Evolutionary conservation across 352 stramenopile genomes (phyloP).

Genomic region (Pythium plurisporium): DNA sequence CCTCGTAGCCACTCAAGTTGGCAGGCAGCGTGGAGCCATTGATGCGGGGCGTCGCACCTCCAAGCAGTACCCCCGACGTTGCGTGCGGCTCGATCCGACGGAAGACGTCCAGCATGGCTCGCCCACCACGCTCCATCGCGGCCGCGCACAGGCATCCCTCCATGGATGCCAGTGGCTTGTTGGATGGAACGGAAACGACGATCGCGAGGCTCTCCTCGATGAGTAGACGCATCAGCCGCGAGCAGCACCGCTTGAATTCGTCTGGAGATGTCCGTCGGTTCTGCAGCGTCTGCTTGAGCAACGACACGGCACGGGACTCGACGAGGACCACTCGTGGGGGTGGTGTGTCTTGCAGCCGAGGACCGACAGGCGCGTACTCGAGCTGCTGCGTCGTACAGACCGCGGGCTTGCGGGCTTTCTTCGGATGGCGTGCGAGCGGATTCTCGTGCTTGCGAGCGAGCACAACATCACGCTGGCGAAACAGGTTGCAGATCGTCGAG

Average conservation of each 20-base stretch:
- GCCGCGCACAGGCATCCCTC: slow-evolving; percentile 11
- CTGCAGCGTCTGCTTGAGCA: background rate
- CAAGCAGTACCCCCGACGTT: background rate
- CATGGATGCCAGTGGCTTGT: background rate
- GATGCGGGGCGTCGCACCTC: background rate
- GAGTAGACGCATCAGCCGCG: background rate
- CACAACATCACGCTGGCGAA: slow-evolving; percentile 39
- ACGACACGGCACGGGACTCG: background rate
- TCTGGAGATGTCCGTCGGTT: background rate
- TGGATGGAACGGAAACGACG: background rate
- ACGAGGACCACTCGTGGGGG: background rate
- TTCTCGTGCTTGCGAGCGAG: slow-evolving; percentile 37
- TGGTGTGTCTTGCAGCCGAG: too few relatives aligned
- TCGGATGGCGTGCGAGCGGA: slow-evolving; percentile 41
- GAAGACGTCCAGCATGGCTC: slow-evolving; percentile 26
- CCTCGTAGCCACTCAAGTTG: slow-evolving; percentile 37
- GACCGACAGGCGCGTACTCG: background rate
- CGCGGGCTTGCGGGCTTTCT: slow-evolving; percentile 34
- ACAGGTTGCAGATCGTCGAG: slow-evolving; percentile 55
- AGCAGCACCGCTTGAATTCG: background rate
- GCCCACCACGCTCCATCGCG: slow-evolving; percentile 14
- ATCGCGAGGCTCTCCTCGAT: slow-evolving; percentile 7
- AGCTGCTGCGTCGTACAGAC: background rate
- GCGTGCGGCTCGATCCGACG: slow-evolving; percentile 19
- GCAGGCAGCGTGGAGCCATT: slow-evolving; percentile 9